phyloP scores from a whole-genome alignment of 1,284 basidiomycete species.

The Malassezia vespertilionis region DNA sequence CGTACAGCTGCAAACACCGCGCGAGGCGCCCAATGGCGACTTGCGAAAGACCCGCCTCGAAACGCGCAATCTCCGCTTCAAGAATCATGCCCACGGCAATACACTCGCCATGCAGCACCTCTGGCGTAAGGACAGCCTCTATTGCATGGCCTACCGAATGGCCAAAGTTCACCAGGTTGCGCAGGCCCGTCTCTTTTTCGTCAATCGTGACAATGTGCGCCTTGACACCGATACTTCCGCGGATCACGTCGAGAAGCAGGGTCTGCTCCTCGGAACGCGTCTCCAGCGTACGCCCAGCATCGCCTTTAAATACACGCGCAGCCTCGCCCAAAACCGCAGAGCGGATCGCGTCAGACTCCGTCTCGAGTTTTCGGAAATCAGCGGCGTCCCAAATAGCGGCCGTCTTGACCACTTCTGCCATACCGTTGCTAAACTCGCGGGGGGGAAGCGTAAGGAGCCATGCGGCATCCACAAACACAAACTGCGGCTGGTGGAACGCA shows the following conservation, averaged over 20 bases:
- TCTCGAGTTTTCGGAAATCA: slow-evolving; percentile 46
- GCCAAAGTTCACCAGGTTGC: slow-evolving; percentile 47
- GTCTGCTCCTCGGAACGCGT: slow-evolving; percentile 39
- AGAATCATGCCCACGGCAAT: slow-evolving; percentile 46
- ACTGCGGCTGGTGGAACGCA: slow-evolving; percentile 95
- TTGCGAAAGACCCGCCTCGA: slow-evolving; percentile 38
- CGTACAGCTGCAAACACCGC: slow-evolving; percentile 40
- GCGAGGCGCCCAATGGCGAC: slow-evolving; percentile 40
- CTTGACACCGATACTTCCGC: slow-evolving; percentile 46
- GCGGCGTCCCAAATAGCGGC: slow-evolving; percentile 46
- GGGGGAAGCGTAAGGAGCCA: slow-evolving; percentile 86
- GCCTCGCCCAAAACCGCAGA: slow-evolving; percentile 38
- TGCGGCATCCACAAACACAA: slow-evolving; percentile 92
- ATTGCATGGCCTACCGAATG: slow-evolving; percentile 47
- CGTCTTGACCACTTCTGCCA: slow-evolving; percentile 84
- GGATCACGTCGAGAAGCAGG: slow-evolving; percentile 45
- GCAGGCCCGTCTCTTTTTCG: slow-evolving; percentile 46
- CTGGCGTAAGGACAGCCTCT: slow-evolving; percentile 44
- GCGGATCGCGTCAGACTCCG: slow-evolving; percentile 34
- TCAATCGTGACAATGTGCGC: slow-evolving; percentile 46
- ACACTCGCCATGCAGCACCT: slow-evolving; percentile 46
- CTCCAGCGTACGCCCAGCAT: slow-evolving; percentile 33
- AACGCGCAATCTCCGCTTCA: slow-evolving; percentile 43
- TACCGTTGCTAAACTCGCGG: slow-evolving; percentile 91
- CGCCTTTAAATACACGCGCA: slow-evolving; percentile 20